These are phyloP conservation scores for Aquilaria agallochum DNA, from an alignment of 441 rosid species.

Conservation along the genomic window DNA sequence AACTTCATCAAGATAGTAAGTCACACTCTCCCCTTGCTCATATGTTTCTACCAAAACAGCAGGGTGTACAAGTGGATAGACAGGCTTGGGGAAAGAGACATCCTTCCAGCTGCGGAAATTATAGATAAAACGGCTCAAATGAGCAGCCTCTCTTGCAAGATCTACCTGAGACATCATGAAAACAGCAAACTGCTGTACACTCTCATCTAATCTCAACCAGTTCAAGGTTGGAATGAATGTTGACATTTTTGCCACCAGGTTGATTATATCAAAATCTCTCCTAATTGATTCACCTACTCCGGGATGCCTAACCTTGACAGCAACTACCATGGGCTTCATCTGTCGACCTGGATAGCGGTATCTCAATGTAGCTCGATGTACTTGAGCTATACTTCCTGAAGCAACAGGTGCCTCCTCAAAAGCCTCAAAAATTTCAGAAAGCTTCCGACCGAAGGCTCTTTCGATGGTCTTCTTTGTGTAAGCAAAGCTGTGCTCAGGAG, in stretches of 20 bases:
- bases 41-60: constrained; percentile 98
- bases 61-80: constrained; percentile 98
- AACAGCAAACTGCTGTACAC: constrained; percentile 95
- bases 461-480: constrained; percentile 86
- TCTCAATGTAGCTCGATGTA: constrained; percentile 91
- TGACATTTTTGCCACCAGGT: constrained; percentile 73
- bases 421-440: constrained; percentile 78
- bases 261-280: constrained; percentile 92
- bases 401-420: constrained; percentile 97
- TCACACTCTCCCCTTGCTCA: constrained; percentile 93
- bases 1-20: constrained; percentile 79
- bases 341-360: constrained; percentile 83
- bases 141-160: constrained; percentile 99
- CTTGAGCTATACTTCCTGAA: constrained; percentile 99
- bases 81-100: constrained; percentile 99
- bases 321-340: constrained; percentile 76
- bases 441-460: constrained; percentile 91
- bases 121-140: constrained; percentile 90
- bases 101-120: constrained; percentile 96
- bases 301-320: constrained; percentile 99
- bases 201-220: constrained; percentile 97
- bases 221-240: constrained; percentile 76
- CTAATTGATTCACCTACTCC: constrained; percentile 98
- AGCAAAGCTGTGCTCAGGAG: constrained; percentile 93
- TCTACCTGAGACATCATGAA: constrained; percentile 99